Evolutionary conservation across 2,329 filamentous ascomycete species (phyloP).

Genomic region (Dothidotthia symphoricarpi): DNA sequence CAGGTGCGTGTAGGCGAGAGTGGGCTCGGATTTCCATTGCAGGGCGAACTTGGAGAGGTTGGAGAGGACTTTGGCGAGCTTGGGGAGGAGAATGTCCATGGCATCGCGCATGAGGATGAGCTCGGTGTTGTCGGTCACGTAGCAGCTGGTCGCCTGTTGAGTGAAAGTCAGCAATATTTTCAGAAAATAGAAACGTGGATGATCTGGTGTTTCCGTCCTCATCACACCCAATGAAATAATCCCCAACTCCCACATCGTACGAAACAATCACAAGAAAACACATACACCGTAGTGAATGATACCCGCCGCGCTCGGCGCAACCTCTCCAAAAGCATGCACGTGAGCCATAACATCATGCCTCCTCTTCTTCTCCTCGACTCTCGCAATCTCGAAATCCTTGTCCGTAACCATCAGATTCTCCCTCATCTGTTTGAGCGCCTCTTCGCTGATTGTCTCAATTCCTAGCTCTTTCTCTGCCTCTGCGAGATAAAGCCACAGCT

Average conservation of each 20-base stretch:
- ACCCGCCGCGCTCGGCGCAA: conserved; percentile 73
- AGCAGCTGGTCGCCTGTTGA: conserved; percentile 25
- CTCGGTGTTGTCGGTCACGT: conserved; percentile 31
- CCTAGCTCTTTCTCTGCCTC: conserved; percentile 80
- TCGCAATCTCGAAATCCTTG: conserved; percentile 49
- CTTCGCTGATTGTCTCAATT: conserved; percentile 65
- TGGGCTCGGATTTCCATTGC: conserved; percentile 69
- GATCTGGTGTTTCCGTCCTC: too few species aligned
- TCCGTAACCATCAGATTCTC: conserved; percentile 48
- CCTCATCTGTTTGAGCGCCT: conserved; percentile 53
- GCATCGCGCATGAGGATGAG: conserved; percentile 70
- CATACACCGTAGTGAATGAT: conserved; percentile 72
- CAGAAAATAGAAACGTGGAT: conserved; percentile 52
- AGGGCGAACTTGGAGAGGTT: conserved; percentile 72
- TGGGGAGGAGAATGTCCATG: conserved; percentile 72
- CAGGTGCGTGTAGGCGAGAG: conserved; percentile 74
- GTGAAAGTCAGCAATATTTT: background rate
- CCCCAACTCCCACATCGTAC: background rate
- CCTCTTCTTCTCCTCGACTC: conserved; percentile 53
- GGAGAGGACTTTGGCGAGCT: conserved; percentile 74
- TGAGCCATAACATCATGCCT: conserved; percentile 67
- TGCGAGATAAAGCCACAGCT: conserved; percentile 82
- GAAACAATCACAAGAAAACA: conserved; percentile 44
- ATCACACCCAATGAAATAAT: too few species aligned
- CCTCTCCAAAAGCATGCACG: conserved; percentile 71